Conservation (phyloP, 2,329 filamentous ascomycete species). For the Metarhizium guizhouense region DNA sequence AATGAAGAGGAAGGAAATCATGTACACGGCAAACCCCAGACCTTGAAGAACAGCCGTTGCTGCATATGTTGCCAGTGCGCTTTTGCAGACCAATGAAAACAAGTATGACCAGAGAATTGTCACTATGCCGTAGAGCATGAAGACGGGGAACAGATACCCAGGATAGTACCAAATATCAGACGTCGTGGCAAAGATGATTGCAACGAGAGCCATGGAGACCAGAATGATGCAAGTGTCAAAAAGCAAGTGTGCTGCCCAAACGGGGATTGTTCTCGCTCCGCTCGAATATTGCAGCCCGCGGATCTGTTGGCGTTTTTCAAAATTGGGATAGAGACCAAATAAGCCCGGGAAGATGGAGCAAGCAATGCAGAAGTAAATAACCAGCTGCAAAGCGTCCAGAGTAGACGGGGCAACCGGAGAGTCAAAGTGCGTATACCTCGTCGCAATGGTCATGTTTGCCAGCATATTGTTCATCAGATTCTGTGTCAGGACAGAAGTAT, state of each 20-base stretch:
- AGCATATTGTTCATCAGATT: slow-evolving; percentile 54
- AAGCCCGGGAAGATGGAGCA: slow-evolving; percentile 75
- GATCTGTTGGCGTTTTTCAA: slow-evolving; percentile 70
- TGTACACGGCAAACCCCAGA: slow-evolving; percentile 12
- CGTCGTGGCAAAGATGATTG: slow-evolving; percentile 58
- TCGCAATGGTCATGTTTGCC: slow-evolving; percentile 55
- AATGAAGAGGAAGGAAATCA: slow-evolving; percentile 51
- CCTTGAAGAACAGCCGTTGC: slow-evolving; percentile 74
- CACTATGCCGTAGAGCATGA: slow-evolving; percentile 72
- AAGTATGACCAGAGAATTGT: slow-evolving; percentile 72
- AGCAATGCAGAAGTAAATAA: slow-evolving; percentile 73
- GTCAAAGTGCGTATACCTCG: slow-evolving; percentile 63
- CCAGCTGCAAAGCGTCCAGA: slow-evolving; percentile 67
- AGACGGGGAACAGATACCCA: slow-evolving; percentile 72
- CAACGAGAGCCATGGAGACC: slow-evolving; percentile 51
- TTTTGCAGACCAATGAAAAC: slow-evolving; percentile 69
- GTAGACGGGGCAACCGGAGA: slow-evolving; percentile 54
- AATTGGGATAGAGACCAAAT: slow-evolving; percentile 81
- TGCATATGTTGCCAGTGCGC: slow-evolving; percentile 76
- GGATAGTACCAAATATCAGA: slow-evolving; percentile 66
- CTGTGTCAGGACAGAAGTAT: slow-evolving; percentile 47
- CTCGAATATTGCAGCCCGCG: slow-evolving; percentile 86
- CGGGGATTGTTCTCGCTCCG: slow-evolving; percentile 68
- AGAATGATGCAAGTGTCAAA: slow-evolving; percentile 77
- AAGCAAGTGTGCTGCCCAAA: slow-evolving; percentile 74